Conservation (phyloP, 129 eudicot species). For the Deinandra increscens region DNA sequence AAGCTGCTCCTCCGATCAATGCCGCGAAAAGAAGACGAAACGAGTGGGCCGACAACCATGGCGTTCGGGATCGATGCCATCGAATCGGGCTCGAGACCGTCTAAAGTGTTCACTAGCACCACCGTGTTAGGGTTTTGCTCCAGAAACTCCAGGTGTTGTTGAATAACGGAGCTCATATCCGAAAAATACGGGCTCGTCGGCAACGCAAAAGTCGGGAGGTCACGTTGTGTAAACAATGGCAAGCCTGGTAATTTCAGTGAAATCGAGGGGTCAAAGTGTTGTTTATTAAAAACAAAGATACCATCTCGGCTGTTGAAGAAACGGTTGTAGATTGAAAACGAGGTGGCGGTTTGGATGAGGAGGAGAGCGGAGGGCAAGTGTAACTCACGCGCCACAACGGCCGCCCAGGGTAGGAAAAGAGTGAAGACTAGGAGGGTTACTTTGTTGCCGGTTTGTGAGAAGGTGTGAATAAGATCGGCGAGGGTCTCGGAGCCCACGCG, state of each 20-base stretch:
- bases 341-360: slow-evolving; percentile 43
- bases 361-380: slow-evolving; percentile 55
- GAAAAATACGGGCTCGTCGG: slow-evolving; percentile 27
- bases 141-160: slow-evolving; percentile 40
- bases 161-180: slow-evolving; percentile 21
- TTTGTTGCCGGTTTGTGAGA: slow-evolving; percentile 25
- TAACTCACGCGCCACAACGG: slow-evolving; percentile 53
- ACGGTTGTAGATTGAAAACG: slow-evolving; percentile 38
- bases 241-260: slow-evolving; percentile 37
- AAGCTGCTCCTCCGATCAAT: too few relatives aligned
- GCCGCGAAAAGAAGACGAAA: slow-evolving; percentile 38
- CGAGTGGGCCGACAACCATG: slow-evolving; percentile 49
- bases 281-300: neutral
- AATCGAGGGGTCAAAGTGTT: slow-evolving; percentile 21
- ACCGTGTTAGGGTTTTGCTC: slow-evolving; percentile 34
- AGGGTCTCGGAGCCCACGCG: slow-evolving; percentile 31
- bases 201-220: slow-evolving; percentile 42
- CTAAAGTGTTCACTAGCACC: slow-evolving; percentile 45
- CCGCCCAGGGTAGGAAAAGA: slow-evolving; percentile 51
- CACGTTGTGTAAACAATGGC: slow-evolving; percentile 37
- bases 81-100: slow-evolving; percentile 36
- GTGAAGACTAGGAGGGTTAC: slow-evolving; percentile 43
- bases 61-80: slow-evolving; percentile 23
- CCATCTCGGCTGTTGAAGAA: slow-evolving; percentile 41
- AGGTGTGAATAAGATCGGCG: slow-evolving; percentile 11